phyloP scores from a whole-genome alignment of 2,329 filamentous ascomycete genomes.

The Fusarium liriodendri region DNA sequence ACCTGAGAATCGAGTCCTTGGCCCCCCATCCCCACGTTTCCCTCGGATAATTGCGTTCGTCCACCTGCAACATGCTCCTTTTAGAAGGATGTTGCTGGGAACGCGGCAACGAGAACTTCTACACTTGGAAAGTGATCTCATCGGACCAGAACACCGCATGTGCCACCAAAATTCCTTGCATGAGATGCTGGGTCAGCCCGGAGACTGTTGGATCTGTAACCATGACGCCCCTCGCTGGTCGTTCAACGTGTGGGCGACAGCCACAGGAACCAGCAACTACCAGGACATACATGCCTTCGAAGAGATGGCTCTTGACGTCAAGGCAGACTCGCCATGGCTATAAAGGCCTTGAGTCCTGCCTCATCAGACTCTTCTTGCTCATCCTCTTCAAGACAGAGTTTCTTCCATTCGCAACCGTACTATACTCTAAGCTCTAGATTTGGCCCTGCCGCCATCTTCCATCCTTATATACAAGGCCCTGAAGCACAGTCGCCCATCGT shows the following conservation, averaged over 20 bases:
- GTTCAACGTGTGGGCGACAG: conserved; percentile 1
- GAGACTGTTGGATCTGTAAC: conserved; percentile 13
- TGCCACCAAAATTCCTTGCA: conserved; percentile 14
- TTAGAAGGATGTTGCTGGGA: conserved; percentile 18
- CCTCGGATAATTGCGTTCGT: conserved; percentile 35
- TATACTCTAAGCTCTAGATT: neutral
- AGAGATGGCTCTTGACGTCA: neutral
- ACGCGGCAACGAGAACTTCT: conserved; percentile 7
- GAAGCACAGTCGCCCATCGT: neutral
- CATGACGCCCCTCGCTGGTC: conserved; percentile 3
- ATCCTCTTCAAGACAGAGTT: neutral
- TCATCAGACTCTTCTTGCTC: neutral
- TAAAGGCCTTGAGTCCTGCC: conserved; percentile 17
- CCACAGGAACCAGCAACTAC: conserved; percentile 8
- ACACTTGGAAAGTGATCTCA: conserved; percentile 10
- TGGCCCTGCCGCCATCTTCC: neutral
- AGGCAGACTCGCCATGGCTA: conserved; percentile 5
- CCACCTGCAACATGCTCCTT: conserved; percentile 34
- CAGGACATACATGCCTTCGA: neutral
- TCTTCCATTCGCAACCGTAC: neutral
- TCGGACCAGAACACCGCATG: conserved; percentile 6
- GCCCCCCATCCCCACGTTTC: conserved; percentile 7
- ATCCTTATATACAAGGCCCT: neutral
- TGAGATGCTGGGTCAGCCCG: neutral
- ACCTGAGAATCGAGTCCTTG: conserved; percentile 15